These are phyloP conservation scores for Rhodotorula babjevae DNA, from an alignment of 768 basidiomycete species.

Conservation along the genomic window DNA sequence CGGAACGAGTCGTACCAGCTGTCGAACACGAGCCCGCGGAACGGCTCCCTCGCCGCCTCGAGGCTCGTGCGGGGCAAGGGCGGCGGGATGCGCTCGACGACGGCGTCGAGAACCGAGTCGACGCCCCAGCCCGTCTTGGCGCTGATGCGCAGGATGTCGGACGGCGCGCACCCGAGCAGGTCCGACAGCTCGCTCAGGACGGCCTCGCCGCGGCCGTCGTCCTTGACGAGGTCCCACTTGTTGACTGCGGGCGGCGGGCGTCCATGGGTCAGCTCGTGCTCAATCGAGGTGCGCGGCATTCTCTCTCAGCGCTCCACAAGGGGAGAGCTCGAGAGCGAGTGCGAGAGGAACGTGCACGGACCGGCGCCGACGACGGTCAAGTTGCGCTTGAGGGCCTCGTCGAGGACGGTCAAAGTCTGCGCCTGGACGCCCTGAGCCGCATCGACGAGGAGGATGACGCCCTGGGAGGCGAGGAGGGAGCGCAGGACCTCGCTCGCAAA, in stretches of 20 bases:
- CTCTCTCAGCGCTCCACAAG: no score
- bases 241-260: slow-evolving; percentile 18
- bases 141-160: slow-evolving; percentile 65
- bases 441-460: slow-evolving; percentile 78
- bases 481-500: slow-evolving; percentile 96
- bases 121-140: slow-evolving; percentile 90
- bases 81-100: slow-evolving; percentile 77
- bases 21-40: slow-evolving; percentile 88
- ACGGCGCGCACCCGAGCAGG: slow-evolving; percentile 26
- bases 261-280: no score
- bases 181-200: slow-evolving; percentile 31
- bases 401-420: slow-evolving; percentile 91
- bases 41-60: slow-evolving; percentile 33
- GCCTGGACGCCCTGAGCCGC: slow-evolving; percentile 76
- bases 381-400: slow-evolving; percentile 74
- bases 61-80: slow-evolving; percentile 44
- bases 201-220: slow-evolving; percentile 32
- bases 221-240: slow-evolving; percentile 40
- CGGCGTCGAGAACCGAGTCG: slow-evolving; percentile 67
- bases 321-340: no score
- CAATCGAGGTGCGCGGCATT: no score
- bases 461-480: slow-evolving; percentile 87
- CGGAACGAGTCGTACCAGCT: slow-evolving; percentile 81
- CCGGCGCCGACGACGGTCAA: slow-evolving; percentile 51
- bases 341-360: slow-evolving; percentile 48